Evolutionary conservation across 345 rosid genomes (phyloP).

Genomic region (Rhodomyrtus tomentosa): DNA sequence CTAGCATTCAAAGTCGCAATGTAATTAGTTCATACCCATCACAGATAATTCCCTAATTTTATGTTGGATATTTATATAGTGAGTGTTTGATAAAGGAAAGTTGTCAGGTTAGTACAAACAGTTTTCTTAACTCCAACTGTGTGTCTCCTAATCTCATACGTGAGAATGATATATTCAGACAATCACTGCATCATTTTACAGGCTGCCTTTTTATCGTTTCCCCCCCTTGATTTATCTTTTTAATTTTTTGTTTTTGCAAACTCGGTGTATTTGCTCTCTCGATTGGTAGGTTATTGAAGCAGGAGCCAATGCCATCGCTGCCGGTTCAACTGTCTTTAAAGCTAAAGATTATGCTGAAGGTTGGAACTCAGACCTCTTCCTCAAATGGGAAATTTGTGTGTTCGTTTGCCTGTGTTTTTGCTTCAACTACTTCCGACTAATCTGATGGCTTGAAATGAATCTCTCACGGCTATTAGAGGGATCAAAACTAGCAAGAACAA

Average conservation of each 20-base stretch:
- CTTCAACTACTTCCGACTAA: not conserved
- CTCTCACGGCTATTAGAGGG: constrained; percentile 59
- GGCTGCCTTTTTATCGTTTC: not conserved
- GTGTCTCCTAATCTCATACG: not conserved
- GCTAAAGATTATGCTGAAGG: constrained; percentile 99
- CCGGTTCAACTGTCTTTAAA: constrained; percentile 98
- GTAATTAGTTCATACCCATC: not conserved
- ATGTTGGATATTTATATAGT: not conserved
- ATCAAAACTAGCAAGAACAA: constrained; percentile 60
- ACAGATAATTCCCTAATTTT: not conserved
- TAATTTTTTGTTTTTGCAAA: too few relatives aligned
- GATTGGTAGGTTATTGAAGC: constrained; percentile 78
- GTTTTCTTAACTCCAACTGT: not conserved
- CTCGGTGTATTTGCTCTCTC: not conserved
- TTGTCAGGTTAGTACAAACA: not conserved
- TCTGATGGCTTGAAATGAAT: not conserved
- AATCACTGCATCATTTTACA: not conserved
- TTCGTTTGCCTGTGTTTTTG: not conserved
- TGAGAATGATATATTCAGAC: not conserved
- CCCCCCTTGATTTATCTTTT: too few relatives aligned
- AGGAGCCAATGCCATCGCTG: constrained; percentile 94
- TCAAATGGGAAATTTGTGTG: not conserved
- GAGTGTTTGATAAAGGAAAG: not conserved
- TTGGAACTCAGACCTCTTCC: not conserved
- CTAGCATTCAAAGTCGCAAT: not conserved